Conservation (phyloP, 768 basidiomycete genomes). For the Panellus pusillus region DNA sequence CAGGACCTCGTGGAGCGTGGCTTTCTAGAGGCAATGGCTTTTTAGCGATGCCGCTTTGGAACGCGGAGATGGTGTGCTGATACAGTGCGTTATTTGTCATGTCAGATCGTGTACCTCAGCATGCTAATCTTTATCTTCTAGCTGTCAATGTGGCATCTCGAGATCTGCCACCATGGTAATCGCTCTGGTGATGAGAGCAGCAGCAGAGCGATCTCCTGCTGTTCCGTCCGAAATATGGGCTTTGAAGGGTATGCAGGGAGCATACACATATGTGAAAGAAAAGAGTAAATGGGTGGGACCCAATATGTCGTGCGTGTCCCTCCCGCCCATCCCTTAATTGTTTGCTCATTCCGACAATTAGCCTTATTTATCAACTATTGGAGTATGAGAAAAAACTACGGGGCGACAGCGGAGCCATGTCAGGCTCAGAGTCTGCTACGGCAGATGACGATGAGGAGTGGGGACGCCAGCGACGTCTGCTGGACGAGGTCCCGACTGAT, state of each 20-base stretch:
- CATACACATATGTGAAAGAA: conserved; percentile 86
- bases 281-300: conserved; percentile 88
- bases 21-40: conserved; percentile 78
- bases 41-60: conserved; percentile 75
- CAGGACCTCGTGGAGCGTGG: conserved; percentile 79
- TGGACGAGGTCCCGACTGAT: conserved; percentile 57
- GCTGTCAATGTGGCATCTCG: conserved; percentile 93
- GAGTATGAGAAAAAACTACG: conserved; percentile 84
- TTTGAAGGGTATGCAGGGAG: conserved; percentile 85
- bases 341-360: conserved; percentile 9
- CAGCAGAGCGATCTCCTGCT: conserved; percentile 60
- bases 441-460: conserved; percentile 80
- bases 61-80: conserved; percentile 76
- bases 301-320: conserved; percentile 81
- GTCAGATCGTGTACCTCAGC: conserved; percentile 16
- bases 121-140: conserved; percentile 33
- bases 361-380: conserved; percentile 90
- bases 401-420: conserved; percentile 39
- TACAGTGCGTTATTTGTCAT: conserved; percentile 63
- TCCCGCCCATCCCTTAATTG: conserved; percentile 10
- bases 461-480: conserved; percentile 62
- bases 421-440: conserved; percentile 55
- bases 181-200: conserved; percentile 92
- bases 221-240: conserved; percentile 78
- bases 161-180: conserved; percentile 89